Percentiles rank a stretch among this genome's conserved stretches.
These are phyloP conservation scores for Bretschneidera sinensis DNA, from an alignment of 345 rosid species.

Conservation along the genomic window DNA sequence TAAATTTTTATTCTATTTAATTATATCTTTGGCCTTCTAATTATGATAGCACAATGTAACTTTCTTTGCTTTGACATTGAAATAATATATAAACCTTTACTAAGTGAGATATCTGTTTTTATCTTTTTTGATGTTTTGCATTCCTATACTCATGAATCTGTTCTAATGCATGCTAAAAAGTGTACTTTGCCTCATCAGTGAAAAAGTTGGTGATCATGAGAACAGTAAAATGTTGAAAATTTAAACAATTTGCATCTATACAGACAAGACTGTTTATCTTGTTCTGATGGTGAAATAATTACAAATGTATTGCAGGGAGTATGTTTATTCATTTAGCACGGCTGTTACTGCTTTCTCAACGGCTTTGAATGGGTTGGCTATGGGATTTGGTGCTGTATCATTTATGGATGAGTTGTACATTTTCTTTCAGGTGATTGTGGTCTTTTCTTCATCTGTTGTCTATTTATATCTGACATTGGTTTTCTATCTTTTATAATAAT, in stretches of 20 bases:
- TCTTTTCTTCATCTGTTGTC: not conserved
- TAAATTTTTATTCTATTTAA: no score
- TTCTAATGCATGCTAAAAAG: not conserved
- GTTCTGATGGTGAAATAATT: conserved; percentile 13
- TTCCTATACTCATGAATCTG: not conserved
- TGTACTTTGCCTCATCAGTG: not conserved
- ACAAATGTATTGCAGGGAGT: conserved; percentile 57
- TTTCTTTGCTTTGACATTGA: no score
- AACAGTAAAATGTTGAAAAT: conserved; percentile 16
- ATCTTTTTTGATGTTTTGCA: no score
- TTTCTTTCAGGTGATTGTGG: conserved; percentile 65
- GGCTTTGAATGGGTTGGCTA: conserved; percentile 46
- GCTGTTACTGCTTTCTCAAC: conserved; percentile 43
- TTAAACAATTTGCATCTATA: conserved; percentile 10
- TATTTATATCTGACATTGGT: conserved; percentile 8
- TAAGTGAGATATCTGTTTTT: no score
- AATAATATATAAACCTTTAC: no score
- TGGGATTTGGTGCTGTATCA: conserved; percentile 45
- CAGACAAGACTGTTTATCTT: not conserved
- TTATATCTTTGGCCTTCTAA: not conserved
- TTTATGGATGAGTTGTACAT: conserved; percentile 56
- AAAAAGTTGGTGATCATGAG: conserved; percentile 1
- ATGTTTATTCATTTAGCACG: conserved; percentile 48
- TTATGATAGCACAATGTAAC: not conserved
- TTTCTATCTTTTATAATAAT: not conserved